These are phyloP conservation scores for Pisolithus microcarpus DNA, from an alignment of 768 basidiomycete genomes.

Conservation along the genomic window DNA sequence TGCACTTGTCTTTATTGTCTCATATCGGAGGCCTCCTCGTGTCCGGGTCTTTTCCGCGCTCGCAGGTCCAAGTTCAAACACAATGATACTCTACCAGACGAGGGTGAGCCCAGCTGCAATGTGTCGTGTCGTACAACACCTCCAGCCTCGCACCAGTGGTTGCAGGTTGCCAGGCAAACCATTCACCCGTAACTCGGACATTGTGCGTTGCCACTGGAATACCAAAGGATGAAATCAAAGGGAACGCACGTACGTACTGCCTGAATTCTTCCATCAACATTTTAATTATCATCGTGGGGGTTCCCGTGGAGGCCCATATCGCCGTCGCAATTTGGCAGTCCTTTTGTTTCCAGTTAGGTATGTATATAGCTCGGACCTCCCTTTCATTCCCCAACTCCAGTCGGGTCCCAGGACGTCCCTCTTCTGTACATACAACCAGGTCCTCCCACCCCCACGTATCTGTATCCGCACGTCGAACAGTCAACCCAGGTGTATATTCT, in stretches of 20 bases:
- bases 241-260: background rate
- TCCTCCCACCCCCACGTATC: background rate
- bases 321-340: constrained; percentile 4
- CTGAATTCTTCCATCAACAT: background rate
- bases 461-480: background rate
- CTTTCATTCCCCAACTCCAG: constrained; percentile 8
- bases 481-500: background rate
- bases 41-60: background rate
- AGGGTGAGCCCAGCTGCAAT: too few species aligned
- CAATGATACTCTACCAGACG: background rate
- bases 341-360: constrained; percentile 18
- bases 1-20: constrained; percentile 7
- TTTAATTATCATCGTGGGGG: background rate
- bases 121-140: background rate
- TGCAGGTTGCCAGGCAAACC: background rate
- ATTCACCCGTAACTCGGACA: too few species aligned
- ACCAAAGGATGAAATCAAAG: background rate
- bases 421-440: background rate
- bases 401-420: constrained; percentile 12
- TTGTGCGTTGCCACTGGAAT: background rate
- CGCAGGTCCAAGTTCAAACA: background rate
- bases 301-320: background rate
- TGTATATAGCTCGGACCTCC: background rate
- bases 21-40: background rate
- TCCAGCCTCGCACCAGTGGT: background rate